Percentiles rank a stretch among this genome's conserved stretches.
Conservation (phyloP, 106 monocot genomes). For the Triglochin maritima region DNA sequence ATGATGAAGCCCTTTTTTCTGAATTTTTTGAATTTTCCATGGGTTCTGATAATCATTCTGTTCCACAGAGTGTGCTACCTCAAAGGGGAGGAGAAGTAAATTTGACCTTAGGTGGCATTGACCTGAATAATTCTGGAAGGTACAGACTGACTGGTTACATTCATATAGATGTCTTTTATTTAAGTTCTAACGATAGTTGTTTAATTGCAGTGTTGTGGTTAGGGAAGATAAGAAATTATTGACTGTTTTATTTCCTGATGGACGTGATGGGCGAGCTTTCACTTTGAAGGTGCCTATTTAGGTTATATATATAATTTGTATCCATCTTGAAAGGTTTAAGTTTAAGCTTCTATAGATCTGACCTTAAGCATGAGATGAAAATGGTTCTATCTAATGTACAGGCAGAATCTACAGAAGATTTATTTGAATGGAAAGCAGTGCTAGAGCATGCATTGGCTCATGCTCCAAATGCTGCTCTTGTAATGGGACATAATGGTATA, state of each 20-base stretch:
- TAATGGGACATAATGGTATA: constrained; percentile 98
- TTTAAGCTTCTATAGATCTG: too few species aligned
- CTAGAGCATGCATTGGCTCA: constrained; percentile 87
- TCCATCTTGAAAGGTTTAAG: too few species aligned
- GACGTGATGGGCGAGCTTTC: constrained; percentile 97
- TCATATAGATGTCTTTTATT: not conserved
- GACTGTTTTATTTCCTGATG: constrained; percentile 95
- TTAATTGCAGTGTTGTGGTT: constrained; percentile 69
- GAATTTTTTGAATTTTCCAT: too few species aligned
- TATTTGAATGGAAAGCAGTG: constrained; percentile 96
- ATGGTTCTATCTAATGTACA: constrained; percentile 16
- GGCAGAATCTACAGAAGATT: constrained; percentile 92
- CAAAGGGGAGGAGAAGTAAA: constrained; percentile 94
- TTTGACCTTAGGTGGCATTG: constrained; percentile 91
- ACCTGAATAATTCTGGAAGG: constrained; percentile 99
- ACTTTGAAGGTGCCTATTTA: constrained; percentile 73
- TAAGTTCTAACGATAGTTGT: constrained; percentile 5
- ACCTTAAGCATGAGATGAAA: not conserved
- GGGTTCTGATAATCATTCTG: not conserved
- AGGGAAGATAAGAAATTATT: constrained; percentile 96
- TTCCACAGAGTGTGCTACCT: constrained; percentile 67
- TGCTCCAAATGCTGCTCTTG: constrained; percentile 98
- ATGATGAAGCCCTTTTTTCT: too few species aligned
- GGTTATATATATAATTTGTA: too few species aligned
- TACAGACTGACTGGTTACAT: constrained; percentile 13